Base-by-base conservation (phyloP, 257 asterid species). In the Salvia miltiorrhiza region DNA sequence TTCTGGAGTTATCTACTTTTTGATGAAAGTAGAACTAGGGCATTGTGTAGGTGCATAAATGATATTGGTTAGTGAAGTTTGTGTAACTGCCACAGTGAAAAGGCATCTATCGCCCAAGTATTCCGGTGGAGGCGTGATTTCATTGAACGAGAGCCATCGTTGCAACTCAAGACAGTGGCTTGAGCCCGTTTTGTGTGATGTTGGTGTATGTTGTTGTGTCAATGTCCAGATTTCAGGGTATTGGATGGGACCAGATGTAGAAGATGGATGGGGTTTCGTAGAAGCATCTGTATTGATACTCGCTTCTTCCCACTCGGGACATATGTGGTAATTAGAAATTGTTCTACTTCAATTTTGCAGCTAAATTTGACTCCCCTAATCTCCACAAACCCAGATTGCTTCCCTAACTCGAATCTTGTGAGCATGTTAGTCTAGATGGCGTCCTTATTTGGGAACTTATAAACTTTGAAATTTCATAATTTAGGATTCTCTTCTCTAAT, bases 251-350 rank as follows among this genome's bases (percentile, higher is more conserved):
- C 96, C 96, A 2, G 96, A 87, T 70, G 12, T 67, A 56, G 96
- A 89, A 52, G 96, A 87, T 67, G 95, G 96, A 60, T 89, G 94
- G 87, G 96, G 96, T 74, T 83, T 85, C 79, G 78, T 87, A 43
- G 85, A 87, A 75, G 95, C 96, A 47, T 66, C 59, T 78, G 71
- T 87, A 39, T 67, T 78, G 63, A 65, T 73, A 33, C 23, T 35
- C 30, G n/a, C 63, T 32, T 20, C 21, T 56, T 61, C 67, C 54
- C 24, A 53, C 9, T 7, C 19, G 57, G 0, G 30, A 24, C 5
- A 63, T 33, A 12, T 10, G 21, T 19, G 16, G 37, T 66, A 24
- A 23, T 37, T 47, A 13, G 16, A 10, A 33, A 66, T 48, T 21
- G 64, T 23, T 48, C 39, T 17, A 48, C 30, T 37, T 47, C 60